Evolutionary conservation across 495 filamentous ascomycete genomes (phyloP).

Genomic region (Pseudomonodictys pantanalensis): DNA sequence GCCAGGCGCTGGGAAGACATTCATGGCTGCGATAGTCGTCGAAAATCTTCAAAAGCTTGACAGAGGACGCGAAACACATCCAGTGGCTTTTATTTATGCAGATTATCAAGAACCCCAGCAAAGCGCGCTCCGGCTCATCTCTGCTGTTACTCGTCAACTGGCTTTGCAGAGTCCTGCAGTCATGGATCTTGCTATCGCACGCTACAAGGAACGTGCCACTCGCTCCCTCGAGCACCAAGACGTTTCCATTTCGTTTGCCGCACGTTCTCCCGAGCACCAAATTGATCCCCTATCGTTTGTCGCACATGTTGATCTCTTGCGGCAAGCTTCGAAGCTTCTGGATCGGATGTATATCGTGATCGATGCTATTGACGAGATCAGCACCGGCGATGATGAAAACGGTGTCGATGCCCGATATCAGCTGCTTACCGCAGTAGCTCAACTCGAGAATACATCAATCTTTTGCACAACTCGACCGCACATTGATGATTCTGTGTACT

Average conservation of each 20-base stretch:
- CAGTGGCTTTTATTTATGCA: slow-evolving; percentile 1
- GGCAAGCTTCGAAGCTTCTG: background rate
- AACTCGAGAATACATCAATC: background rate
- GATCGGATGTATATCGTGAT: background rate
- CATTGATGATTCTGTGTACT: background rate
- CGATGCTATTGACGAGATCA: background rate
- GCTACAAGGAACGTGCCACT: background rate
- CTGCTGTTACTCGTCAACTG: background rate
- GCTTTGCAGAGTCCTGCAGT: background rate
- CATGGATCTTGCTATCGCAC: background rate
- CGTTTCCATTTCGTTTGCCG: background rate
- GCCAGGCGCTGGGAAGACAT: slow-evolving; percentile 1
- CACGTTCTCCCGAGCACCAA: background rate
- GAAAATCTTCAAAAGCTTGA: background rate
- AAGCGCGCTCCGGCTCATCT: background rate
- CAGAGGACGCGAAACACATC: background rate
- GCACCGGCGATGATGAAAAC: background rate
- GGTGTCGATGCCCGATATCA: background rate
- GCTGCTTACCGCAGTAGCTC: background rate
- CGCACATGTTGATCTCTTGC: background rate
- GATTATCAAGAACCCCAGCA: slow-evolving; percentile 1
- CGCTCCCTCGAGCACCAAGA: background rate
- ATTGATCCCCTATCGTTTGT: background rate
- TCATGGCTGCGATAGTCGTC: slow-evolving; percentile 1
- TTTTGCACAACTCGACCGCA: background rate